A percentile compares a stretch with the other conserved stretches of the same genome.
These are phyloP conservation scores for Lachnellula willkommii DNA, from an alignment of 2,329 filamentous ascomycete genomes.

Conservation along the genomic window DNA sequence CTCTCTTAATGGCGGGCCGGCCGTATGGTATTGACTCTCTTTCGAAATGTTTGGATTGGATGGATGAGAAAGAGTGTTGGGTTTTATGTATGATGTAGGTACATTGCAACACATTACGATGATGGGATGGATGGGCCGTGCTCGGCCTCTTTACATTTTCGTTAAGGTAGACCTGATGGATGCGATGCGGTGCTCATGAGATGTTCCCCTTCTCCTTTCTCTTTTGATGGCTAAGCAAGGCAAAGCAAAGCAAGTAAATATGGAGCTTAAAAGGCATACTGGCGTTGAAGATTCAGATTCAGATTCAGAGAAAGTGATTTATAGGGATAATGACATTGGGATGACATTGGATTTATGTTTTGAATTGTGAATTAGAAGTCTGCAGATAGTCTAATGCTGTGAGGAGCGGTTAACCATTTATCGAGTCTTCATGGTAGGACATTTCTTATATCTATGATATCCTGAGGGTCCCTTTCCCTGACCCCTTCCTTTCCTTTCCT, in stretches of 20 bases:
- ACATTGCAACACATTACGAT: not conserved
- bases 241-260: constrained; percentile 18
- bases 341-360: not conserved
- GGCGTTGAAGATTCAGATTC: constrained; percentile 13
- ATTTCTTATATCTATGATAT: not conserved
- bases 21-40: no score
- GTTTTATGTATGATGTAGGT: constrained; percentile 5
- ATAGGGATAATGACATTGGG: not conserved
- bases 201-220: not conserved
- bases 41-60: not conserved
- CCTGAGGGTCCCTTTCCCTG: not conserved
- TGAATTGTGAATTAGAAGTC: not conserved
- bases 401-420: no score
- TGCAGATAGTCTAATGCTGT: no score
- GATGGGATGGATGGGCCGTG: not conserved
- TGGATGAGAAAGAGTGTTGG: not conserved
- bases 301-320: not conserved
- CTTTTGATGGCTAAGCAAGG: constrained; percentile 1
- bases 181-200: no score
- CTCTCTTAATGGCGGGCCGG: constrained; percentile 20
- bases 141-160: no score
- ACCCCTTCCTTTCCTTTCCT: not conserved
- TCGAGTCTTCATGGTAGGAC: no score
- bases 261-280: constrained; percentile 18
- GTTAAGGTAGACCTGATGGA: no score